Conservation (phyloP, 2,329 filamentous ascomycete genomes). For the Aspergillus luchuensis region DNA sequence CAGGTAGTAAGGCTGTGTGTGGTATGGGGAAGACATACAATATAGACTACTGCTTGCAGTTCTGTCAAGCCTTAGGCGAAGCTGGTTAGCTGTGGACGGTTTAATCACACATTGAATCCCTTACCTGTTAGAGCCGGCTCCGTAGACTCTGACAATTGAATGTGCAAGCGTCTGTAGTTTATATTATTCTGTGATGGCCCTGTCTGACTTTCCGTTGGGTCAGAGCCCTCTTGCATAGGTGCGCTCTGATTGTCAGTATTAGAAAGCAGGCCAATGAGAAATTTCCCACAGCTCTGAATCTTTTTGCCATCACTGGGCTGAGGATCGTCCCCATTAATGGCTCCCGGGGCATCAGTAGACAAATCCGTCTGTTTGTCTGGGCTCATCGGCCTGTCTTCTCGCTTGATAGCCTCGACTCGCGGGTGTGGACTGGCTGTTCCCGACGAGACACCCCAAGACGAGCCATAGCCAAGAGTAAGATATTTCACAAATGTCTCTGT, state of each 20-base stretch:
- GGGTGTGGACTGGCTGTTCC: conserved; percentile 31
- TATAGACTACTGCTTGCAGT: conserved; percentile 46
- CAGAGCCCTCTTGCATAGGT: conserved; percentile 32
- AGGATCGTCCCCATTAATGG: conserved; percentile 4
- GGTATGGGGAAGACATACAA: conserved; percentile 33
- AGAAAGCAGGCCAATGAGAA: conserved; percentile 48
- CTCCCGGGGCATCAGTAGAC: background rate
- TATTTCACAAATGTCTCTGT: conserved; percentile 53
- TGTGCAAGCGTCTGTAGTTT: conserved; percentile 38
- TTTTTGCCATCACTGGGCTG: conserved; percentile 14
- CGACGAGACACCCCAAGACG: conserved; percentile 48
- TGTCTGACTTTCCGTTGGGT: conserved; percentile 22
- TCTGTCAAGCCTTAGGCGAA: conserved; percentile 19
- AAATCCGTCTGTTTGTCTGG: conserved; percentile 5
- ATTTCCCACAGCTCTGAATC: conserved; percentile 36
- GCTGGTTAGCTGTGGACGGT: background rate
- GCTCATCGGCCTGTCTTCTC: conserved; percentile 16
- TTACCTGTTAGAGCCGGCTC: conserved; percentile 22
- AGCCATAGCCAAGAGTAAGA: conserved; percentile 53
- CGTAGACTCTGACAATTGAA: conserved; percentile 30
- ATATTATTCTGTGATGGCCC: conserved; percentile 34
- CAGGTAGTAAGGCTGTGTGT: background rate
- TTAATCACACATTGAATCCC: background rate
- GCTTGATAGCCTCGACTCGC: conserved; percentile 29
- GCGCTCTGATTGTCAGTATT: conserved; percentile 37